These are phyloP conservation scores for Psilocybe azurescens DNA, from an alignment of 768 basidiomycete species.

Conservation along the genomic window DNA sequence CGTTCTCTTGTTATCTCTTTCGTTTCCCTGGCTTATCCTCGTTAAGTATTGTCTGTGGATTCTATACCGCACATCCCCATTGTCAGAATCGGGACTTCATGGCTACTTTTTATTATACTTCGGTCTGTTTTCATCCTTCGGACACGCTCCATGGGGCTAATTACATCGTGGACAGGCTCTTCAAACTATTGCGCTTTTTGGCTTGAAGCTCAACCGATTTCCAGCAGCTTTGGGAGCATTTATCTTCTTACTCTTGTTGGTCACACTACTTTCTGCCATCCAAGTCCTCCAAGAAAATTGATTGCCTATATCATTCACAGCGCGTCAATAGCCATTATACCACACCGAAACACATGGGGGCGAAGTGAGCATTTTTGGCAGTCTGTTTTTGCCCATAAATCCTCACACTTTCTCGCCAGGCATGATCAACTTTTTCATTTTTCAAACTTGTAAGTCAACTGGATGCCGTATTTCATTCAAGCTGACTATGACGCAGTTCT, in stretches of 20 bases:
- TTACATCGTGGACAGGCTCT: constrained; percentile 39
- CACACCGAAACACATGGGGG: constrained; percentile 35
- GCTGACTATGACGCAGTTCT: constrained; percentile 52
- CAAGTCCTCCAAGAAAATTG: not conserved
- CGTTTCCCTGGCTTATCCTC: not conserved
- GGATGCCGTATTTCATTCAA: constrained; percentile 14
- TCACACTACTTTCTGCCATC: not conserved
- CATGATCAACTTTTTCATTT: constrained; percentile 76
- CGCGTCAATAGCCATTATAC: constrained; percentile 44
- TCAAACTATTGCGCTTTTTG: constrained; percentile 76
- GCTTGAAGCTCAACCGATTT: constrained; percentile 67
- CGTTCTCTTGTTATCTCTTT: constrained; percentile 32
- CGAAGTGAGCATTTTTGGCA: constrained; percentile 34
- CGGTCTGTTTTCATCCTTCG: constrained; percentile 31
- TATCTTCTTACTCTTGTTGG: constrained; percentile 59
- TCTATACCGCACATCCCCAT: constrained; percentile 33
- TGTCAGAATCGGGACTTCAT: constrained; percentile 52
- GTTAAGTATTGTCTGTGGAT: constrained; percentile 46
- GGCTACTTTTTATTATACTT: constrained; percentile 53
- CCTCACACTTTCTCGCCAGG: constrained; percentile 35
- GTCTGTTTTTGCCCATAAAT: not conserved
- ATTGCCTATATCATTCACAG: constrained; percentile 23
- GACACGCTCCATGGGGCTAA: constrained; percentile 3
- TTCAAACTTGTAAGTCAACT: constrained; percentile 62
- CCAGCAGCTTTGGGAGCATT: constrained; percentile 65